phyloP scores from a whole-genome alignment of 371 early-diverging fungal species.

The Nematocida ironsii region DNA sequence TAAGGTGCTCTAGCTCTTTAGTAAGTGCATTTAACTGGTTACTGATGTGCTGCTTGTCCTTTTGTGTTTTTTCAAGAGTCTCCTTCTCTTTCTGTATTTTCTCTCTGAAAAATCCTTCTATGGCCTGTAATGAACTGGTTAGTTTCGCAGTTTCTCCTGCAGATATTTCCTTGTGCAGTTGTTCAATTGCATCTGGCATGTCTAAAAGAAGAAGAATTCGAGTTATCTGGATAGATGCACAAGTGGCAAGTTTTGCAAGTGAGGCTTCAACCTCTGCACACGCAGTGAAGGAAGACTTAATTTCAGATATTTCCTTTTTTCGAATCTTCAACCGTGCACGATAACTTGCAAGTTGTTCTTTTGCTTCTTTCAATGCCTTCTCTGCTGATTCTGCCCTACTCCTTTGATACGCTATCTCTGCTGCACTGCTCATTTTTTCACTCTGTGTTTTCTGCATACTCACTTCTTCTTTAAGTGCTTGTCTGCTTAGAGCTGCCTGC shows the following conservation, averaged over 20 bases:
- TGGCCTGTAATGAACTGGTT: constrained; percentile 9
- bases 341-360: neutral
- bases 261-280: neutral
- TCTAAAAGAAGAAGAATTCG: constrained; percentile 34
- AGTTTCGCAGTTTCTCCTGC: constrained; percentile 12
- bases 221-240: constrained; percentile 22
- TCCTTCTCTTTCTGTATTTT: constrained; percentile 1
- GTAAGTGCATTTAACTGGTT: neutral
- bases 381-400: neutral
- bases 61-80: neutral
- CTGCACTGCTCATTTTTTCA: constrained; percentile 8
- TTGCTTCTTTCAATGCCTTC: neutral
- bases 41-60: neutral
- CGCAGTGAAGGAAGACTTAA: neutral
- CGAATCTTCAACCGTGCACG: constrained; percentile 8
- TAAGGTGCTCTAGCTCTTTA: neutral
- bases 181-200: constrained; percentile 7
- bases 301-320: constrained; percentile 34
- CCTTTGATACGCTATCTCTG: constrained; percentile 22
- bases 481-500: neutral
- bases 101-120: constrained; percentile 23
- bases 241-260: constrained; percentile 22
- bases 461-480: neutral
- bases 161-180: constrained; percentile 18
- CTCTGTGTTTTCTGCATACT: neutral